These are phyloP conservation scores for Zalaria sp. DNA, from an alignment of 2,329 filamentous ascomycete genomes.

Conservation along the genomic window DNA sequence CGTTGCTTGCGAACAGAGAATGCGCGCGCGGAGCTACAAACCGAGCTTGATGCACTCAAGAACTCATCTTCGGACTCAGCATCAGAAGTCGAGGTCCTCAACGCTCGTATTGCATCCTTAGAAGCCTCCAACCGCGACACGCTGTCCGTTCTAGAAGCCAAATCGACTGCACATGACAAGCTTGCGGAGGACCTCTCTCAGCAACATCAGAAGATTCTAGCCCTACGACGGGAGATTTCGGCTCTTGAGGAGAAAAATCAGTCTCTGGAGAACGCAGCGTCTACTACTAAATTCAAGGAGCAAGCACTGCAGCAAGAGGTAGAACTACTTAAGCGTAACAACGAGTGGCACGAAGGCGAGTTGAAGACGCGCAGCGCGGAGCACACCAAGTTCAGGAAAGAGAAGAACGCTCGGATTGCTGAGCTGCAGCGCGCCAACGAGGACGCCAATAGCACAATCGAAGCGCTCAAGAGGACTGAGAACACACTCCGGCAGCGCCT, in stretches of 20 bases:
- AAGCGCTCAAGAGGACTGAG: constrained; percentile 66
- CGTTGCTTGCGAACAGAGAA: constrained; percentile 45
- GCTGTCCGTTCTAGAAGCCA: constrained; percentile 75
- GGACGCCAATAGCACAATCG: constrained; percentile 63
- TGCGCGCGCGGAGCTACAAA: constrained; percentile 58
- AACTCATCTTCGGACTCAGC: constrained; percentile 59
- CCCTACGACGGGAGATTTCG: constrained; percentile 70
- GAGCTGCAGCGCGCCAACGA: constrained; percentile 82
- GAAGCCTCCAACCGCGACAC: constrained; percentile 90
- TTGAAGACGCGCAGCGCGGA: constrained; percentile 82
- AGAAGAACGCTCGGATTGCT: constrained; percentile 80
- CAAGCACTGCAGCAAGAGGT: constrained; percentile 83
- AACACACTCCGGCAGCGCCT: constrained; percentile 66
- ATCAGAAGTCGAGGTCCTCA: constrained; percentile 61
- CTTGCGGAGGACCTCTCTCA: constrained; percentile 75
- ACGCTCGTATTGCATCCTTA: constrained; percentile 70
- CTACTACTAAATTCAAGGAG: constrained; percentile 76
- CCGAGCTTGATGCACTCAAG: constrained; percentile 66
- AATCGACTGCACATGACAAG: constrained; percentile 72
- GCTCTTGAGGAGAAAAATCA: constrained; percentile 73
- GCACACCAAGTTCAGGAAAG: constrained; percentile 79
- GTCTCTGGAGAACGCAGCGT: constrained; percentile 62
- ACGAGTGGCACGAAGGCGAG: constrained; percentile 86
- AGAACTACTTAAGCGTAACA: constrained; percentile 74
- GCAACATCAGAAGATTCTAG: constrained; percentile 77